Percentiles rank a stretch among this genome's conserved stretches.
Conservation (phyloP, 1,284 basidiomycete species). For the Sparassis latifolia region DNA sequence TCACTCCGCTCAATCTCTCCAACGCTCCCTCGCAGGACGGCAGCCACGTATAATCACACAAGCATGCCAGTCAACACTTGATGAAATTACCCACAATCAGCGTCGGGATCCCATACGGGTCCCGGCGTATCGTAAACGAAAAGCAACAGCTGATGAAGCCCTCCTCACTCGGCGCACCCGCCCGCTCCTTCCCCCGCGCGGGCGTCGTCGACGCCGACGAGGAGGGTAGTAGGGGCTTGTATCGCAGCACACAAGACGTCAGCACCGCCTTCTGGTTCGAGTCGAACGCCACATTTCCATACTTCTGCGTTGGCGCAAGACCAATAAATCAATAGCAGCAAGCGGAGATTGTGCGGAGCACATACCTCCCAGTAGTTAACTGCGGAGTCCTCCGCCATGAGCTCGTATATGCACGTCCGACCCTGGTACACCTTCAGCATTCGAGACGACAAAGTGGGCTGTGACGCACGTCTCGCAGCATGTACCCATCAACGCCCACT, state of each 20-base stretch:
- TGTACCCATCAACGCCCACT: constrained; percentile 76
- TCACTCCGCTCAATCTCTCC: too few species aligned
- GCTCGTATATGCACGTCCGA: constrained; percentile 92
- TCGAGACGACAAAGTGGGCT: not conserved
- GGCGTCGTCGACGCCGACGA: constrained; percentile 23
- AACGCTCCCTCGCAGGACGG: too few species aligned
- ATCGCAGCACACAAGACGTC: constrained; percentile 87
- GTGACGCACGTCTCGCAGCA: constrained; percentile 67
- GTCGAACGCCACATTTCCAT: constrained; percentile 93
- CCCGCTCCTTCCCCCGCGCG: constrained; percentile 20
- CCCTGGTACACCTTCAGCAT: constrained; percentile 42
- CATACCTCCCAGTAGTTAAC: constrained; percentile 96
- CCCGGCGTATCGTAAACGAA: constrained; percentile 89
- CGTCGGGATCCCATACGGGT: constrained; percentile 89
- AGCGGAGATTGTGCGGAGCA: constrained; percentile 3
- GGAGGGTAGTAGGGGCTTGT: constrained; percentile 49
- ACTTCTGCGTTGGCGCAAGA: constrained; percentile 54
- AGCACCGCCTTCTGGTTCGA: constrained; percentile 84
- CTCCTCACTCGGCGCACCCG: constrained; percentile 44
- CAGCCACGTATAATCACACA: not conserved
- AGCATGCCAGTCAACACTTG: constrained; percentile 33
- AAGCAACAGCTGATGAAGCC: constrained; percentile 89
- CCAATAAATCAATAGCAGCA: not conserved
- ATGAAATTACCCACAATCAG: constrained; percentile 89
- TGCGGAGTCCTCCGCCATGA: constrained; percentile 94